phyloP scores from a whole-genome alignment of 495 filamentous ascomycete genomes.

The Xylaria nigripes region DNA sequence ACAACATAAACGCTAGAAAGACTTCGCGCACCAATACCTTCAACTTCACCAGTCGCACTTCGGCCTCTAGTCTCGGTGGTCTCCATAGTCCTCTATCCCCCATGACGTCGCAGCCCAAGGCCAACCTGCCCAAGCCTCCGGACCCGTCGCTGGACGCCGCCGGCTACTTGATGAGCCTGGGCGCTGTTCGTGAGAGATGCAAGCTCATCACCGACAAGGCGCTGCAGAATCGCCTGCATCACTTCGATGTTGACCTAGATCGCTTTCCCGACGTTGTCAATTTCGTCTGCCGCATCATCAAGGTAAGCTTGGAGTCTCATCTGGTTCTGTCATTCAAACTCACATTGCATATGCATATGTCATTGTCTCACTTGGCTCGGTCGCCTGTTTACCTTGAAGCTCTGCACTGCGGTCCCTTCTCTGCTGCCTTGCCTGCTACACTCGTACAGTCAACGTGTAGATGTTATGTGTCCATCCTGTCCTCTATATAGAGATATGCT shows the following conservation, averaged over 20 bases:
- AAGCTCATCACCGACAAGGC: slow-evolving; percentile 68
- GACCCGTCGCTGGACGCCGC: slow-evolving; percentile 88
- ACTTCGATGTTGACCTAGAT: slow-evolving; percentile 85
- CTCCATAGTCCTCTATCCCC: slow-evolving; percentile 35
- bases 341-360: neutral
- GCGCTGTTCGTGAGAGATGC: slow-evolving; percentile 75
- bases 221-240: slow-evolving; percentile 65
- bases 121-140: slow-evolving; percentile 75
- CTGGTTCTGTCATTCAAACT: too few relatives aligned
- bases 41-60: slow-evolving; percentile 22
- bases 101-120: slow-evolving; percentile 32
- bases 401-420: neutral
- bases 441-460: neutral
- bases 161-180: slow-evolving; percentile 84
- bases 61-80: slow-evolving; percentile 31
- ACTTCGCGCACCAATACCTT: slow-evolving; percentile 15
- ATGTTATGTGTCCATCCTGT: neutral
- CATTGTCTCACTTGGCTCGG: neutral
- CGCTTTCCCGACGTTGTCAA: slow-evolving; percentile 81
- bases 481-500: neutral
- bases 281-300: slow-evolving; percentile 96
- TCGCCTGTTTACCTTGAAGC: neutral
- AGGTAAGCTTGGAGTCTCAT: slow-evolving; percentile 47
- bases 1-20: slow-evolving; percentile 18
- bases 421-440: neutral